A percentile compares a stretch with the other conserved stretches of the same genome.
phyloP scores from a whole-genome alignment of 2,329 filamentous ascomycete species.

The Fusarium pseudograminearum region DNA sequence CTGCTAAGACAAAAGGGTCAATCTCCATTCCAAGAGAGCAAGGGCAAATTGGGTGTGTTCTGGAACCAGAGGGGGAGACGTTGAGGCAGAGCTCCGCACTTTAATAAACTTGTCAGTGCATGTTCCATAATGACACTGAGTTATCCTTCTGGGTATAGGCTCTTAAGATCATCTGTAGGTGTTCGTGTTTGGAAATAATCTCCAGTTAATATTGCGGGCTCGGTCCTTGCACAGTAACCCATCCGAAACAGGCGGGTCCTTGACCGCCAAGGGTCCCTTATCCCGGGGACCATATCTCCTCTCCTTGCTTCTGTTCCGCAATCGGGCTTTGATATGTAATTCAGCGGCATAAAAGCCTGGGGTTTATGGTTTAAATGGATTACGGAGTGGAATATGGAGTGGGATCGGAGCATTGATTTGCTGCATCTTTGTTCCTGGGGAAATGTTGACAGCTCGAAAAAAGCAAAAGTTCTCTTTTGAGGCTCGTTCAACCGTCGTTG shows the following conservation, averaged over 20 bases:
- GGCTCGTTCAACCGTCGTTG: not conserved
- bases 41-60: not conserved
- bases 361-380: not conserved
- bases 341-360: not conserved
- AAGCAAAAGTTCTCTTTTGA: not conserved
- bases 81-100: not conserved
- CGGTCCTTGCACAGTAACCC: slow-evolving; percentile 6
- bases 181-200: slow-evolving; percentile 1
- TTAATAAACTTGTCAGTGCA: not conserved
- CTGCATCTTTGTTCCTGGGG: not conserved
- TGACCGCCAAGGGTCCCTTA: not conserved
- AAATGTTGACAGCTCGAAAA: not conserved
- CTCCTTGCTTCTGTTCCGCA: not conserved
- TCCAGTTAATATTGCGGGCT: slow-evolving; percentile 17
- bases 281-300: not conserved
- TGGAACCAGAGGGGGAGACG: not conserved
- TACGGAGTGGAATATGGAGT: not conserved
- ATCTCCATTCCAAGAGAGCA: slow-evolving; percentile 4
- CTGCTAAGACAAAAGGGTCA: slow-evolving; percentile 10
- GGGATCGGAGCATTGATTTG: not conserved
- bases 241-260: slow-evolving; percentile 16
- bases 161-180: slow-evolving; percentile 4
- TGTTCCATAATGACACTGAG: not conserved
- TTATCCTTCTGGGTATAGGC: not conserved
- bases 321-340: not conserved